These are phyloP conservation scores for Metschnikowia lachancei DNA, from an alignment of 805 yeast species.

Conservation along the genomic window DNA sequence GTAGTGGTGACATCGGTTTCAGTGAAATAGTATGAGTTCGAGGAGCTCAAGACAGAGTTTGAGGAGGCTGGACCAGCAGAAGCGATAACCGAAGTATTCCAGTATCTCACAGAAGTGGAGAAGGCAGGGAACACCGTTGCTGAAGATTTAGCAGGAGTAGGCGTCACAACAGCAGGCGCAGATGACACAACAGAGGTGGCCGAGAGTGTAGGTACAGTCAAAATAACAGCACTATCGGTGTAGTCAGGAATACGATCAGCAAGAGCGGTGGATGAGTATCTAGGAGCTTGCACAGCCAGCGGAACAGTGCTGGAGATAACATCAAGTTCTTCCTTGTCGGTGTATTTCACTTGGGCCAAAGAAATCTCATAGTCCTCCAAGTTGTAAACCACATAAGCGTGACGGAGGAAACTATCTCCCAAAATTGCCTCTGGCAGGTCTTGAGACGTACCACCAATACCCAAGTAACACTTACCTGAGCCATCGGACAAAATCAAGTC, in stretches of 20 bases:
- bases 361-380: constrained; percentile 19
- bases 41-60: no score
- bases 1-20: not conserved
- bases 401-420: constrained; percentile 45
- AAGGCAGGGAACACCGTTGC: no score
- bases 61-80: not conserved
- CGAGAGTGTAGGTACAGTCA: no score
- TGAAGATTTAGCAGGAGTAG: no score
- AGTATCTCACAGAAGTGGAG: no score
- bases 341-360: constrained; percentile 22
- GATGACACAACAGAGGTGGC: no score
- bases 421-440: constrained; percentile 40
- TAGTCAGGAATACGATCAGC: not conserved
- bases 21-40: constrained; percentile 5
- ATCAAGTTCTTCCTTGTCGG: constrained; percentile 40
- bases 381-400: constrained; percentile 63
- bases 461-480: constrained; percentile 25
- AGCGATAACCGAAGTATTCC: not conserved
- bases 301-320: constrained; percentile 47
- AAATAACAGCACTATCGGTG: not conserved
- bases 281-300: constrained; percentile 45
- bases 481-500: constrained; percentile 23
- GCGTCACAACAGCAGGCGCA: no score
- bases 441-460: constrained; percentile 15
- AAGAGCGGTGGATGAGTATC: constrained; percentile 27